Percentiles rank a stretch among this genome's conserved stretches.
phyloP scores from a whole-genome alignment of 2,329 filamentous ascomycete species.

The Neofusicoccum kwambonambiense region DNA sequence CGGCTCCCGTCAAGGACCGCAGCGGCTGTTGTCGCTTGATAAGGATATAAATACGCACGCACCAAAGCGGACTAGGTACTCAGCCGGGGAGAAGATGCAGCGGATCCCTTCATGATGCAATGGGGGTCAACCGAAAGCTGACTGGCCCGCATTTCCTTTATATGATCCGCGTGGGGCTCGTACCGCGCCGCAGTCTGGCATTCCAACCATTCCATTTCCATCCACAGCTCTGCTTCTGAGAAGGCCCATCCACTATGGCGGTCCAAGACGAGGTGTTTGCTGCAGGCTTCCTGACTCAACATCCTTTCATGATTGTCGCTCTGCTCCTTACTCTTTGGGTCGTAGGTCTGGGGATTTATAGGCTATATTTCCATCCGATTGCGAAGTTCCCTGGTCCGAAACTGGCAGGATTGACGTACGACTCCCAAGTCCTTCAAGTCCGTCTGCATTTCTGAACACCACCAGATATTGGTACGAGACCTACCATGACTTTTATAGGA shows the following conservation, averaged over 20 bases:
- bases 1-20: no score
- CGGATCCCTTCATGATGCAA: no score
- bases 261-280: not conserved
- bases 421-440: not conserved
- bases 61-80: not conserved
- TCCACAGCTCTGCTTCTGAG: not conserved
- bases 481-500: slow-evolving; percentile 36
- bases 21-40: no score
- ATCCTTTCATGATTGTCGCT: not conserved
- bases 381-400: slow-evolving; percentile 18
- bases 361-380: slow-evolving; percentile 18
- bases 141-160: not conserved
- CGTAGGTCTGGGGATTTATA: not conserved
- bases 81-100: not conserved
- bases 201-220: not conserved
- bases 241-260: not conserved
- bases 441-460: not conserved
- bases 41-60: no score
- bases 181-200: not conserved
- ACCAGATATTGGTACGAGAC: slow-evolving; percentile 28
- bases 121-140: not conserved
- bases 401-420: slow-evolving; percentile 21
- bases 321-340: not conserved
- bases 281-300: not conserved
- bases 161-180: not conserved